Conservation (phyloP, 495 filamentous ascomycete genomes). For the Jackrogersella multiformis region DNA sequence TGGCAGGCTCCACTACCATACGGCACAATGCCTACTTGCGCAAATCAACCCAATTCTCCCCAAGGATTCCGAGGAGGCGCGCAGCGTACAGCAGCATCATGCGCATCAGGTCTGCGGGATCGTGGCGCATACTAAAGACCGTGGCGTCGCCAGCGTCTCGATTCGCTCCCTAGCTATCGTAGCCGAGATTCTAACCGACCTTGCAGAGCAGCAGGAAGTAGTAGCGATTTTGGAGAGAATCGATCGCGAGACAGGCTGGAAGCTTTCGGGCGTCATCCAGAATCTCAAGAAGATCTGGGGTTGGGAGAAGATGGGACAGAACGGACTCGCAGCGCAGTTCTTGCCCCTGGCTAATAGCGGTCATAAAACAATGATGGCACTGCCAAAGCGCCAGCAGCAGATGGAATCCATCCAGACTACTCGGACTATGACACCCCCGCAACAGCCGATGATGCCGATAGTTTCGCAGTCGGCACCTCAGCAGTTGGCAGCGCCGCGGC, state of each 20-base stretch:
- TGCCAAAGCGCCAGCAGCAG: conserved; percentile 38
- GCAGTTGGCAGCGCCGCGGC: conserved; percentile 46
- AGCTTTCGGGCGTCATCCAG: conserved; percentile 69
- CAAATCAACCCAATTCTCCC: conserved; percentile 73
- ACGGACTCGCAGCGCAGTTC: conserved; percentile 36
- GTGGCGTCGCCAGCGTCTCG: conserved; percentile 78
- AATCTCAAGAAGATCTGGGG: conserved; percentile 82
- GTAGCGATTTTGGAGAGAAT: conserved; percentile 80
- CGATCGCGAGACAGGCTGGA: conserved; percentile 81
- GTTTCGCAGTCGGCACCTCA: conserved; percentile 28
- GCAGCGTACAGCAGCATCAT: conserved; percentile 71
- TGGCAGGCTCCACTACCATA: conserved; percentile 91
- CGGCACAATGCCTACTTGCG: conserved; percentile 78
- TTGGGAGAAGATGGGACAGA: conserved; percentile 64
- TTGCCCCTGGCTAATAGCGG: conserved; percentile 14
- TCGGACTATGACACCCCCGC: conserved; percentile 38
- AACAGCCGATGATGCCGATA: conserved; percentile 44
- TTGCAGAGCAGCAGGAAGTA: conserved; percentile 82
- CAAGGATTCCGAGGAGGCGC: conserved; percentile 72
- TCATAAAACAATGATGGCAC: conserved; percentile 20
- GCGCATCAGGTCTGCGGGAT: conserved; percentile 88
- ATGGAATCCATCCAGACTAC: conserved; percentile 32
- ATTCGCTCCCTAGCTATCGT: conserved; percentile 82
- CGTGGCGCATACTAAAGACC: conserved; percentile 81
- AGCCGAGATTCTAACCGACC: conserved; percentile 73